A percentile compares a stretch with the other conserved stretches of the same genome.
These are phyloP conservation scores for Polychaeton citri DNA, from an alignment of 2,329 filamentous ascomycete species.

Conservation along the genomic window DNA sequence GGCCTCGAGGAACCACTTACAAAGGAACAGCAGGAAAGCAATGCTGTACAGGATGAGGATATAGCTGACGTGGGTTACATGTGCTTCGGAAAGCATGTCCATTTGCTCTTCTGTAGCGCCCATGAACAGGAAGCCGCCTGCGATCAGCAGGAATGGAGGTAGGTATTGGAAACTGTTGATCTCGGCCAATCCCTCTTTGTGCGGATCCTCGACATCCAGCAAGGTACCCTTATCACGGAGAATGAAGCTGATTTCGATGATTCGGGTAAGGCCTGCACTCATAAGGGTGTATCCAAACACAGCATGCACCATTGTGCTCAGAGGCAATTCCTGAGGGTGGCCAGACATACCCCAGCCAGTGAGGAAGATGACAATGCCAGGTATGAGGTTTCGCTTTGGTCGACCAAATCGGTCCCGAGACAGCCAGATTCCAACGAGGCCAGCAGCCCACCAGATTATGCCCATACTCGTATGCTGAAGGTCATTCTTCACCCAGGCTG, in stretches of 20 bases:
- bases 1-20: slow-evolving; percentile 29
- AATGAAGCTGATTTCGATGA: slow-evolving; percentile 85
- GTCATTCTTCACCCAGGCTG: slow-evolving; percentile 80
- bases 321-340: slow-evolving; percentile 70
- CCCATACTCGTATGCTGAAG: slow-evolving; percentile 99
- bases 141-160: slow-evolving; percentile 53
- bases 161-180: slow-evolving; percentile 38
- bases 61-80: slow-evolving; percentile 82
- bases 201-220: slow-evolving; percentile 12
- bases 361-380: slow-evolving; percentile 76
- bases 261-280: slow-evolving; percentile 68
- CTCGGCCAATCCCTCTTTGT: slow-evolving; percentile 9
- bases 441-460: slow-evolving; percentile 96
- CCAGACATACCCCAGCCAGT: slow-evolving; percentile 94
- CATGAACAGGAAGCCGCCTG: slow-evolving; percentile 94
- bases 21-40: slow-evolving; percentile 82
- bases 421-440: slow-evolving; percentile 82
- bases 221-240: slow-evolving; percentile 51
- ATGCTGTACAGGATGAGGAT: slow-evolving; percentile 83
- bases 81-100: slow-evolving; percentile 56
- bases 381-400: slow-evolving; percentile 86
- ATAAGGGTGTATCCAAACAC: slow-evolving; percentile 94
- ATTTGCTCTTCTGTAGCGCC: slow-evolving; percentile 96
- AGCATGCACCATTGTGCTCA: slow-evolving; percentile 77
- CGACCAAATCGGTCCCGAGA: slow-evolving; percentile 69